These are phyloP conservation scores for Eragrostis curvula DNA, from an alignment of 176 grass and related monocot genomes.

Conservation along the genomic window DNA sequence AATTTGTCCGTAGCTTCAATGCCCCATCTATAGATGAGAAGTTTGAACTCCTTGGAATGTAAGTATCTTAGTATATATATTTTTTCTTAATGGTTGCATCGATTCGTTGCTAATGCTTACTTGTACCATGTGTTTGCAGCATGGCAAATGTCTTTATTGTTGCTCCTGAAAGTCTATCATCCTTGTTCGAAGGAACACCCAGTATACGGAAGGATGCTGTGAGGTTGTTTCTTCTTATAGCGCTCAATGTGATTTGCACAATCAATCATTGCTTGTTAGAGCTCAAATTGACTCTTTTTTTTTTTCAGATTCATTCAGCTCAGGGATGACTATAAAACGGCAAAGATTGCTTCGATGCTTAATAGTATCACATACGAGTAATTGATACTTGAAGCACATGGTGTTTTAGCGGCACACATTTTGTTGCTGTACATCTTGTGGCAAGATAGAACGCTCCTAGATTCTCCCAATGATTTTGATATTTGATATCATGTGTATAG, in stretches of 20 bases:
- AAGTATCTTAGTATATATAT: conserved; percentile 38
- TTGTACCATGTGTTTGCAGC: conserved; percentile 51
- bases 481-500: conserved; percentile 35
- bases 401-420: neutral
- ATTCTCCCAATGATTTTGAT: conserved; percentile 31
- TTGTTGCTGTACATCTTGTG: neutral
- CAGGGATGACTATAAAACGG: conserved; percentile 92
- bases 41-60: conserved; percentile 98
- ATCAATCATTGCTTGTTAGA: neutral
- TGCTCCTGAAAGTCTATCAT: conserved; percentile 95
- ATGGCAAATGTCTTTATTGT: conserved; percentile 98
- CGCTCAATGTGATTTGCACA: neutral
- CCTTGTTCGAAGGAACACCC: conserved; percentile 91
- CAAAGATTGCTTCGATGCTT: conserved; percentile 93
- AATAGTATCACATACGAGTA: conserved; percentile 76
- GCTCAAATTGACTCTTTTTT: neutral
- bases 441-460: neutral
- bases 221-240: conserved; percentile 51
- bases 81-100: neutral
- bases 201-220: conserved; percentile 95
- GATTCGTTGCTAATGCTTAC: conserved; percentile 1
- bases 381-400: conserved; percentile 1
- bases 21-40: conserved; percentile 96
- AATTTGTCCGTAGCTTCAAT: conserved; percentile 97
- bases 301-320: conserved; percentile 94